A percentile compares a stretch with the other conserved stretches of the same genome.
phyloP scores from a whole-genome alignment of 495 filamentous ascomycete genomes.

The Aspergillus bertholletiae region DNA sequence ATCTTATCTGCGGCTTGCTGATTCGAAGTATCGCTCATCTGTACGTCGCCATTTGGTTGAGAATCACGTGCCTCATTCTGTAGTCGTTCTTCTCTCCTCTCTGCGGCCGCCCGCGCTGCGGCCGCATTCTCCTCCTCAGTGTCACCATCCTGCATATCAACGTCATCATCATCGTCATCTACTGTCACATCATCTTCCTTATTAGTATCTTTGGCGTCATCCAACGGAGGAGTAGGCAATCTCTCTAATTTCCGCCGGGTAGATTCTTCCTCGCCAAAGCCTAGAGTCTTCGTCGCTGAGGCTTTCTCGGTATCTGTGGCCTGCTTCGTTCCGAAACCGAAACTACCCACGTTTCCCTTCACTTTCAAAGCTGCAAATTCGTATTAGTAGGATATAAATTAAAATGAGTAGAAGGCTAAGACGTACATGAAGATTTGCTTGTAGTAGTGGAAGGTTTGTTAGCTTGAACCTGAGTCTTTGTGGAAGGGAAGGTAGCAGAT shows the following conservation, averaged over 20 bases:
- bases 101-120: conserved; percentile 75
- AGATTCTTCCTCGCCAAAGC: conserved; percentile 84
- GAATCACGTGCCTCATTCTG: conserved; percentile 43
- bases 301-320: conserved; percentile 61
- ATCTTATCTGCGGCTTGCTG: conserved; percentile 23
- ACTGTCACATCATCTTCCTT: conserved; percentile 56
- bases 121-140: conserved; percentile 86
- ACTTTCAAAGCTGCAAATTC: conserved; percentile 44
- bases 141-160: conserved; percentile 68
- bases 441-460: conserved; percentile 49
- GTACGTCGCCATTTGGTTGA: conserved; percentile 31
- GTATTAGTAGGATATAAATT: conserved; percentile 7
- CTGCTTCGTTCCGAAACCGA: conserved; percentile 71
- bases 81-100: conserved; percentile 67
- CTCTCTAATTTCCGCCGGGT: conserved; percentile 83
- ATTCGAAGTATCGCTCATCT: conserved; percentile 47
- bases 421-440: conserved; percentile 41
- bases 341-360: conserved; percentile 73
- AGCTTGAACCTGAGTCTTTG: conserved; percentile 46
- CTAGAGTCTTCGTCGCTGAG: conserved; percentile 66
- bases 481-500: conserved; percentile 39
- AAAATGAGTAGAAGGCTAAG: conserved; percentile 4
- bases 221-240: conserved; percentile 70
- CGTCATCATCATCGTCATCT: conserved; percentile 70
- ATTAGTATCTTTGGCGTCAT: conserved; percentile 56